Percentiles rank a stretch among this genome's conserved stretches.
These are phyloP conservation scores for Didymella segeticola DNA, from an alignment of 2,329 filamentous ascomycete genomes.

Conservation along the genomic window DNA sequence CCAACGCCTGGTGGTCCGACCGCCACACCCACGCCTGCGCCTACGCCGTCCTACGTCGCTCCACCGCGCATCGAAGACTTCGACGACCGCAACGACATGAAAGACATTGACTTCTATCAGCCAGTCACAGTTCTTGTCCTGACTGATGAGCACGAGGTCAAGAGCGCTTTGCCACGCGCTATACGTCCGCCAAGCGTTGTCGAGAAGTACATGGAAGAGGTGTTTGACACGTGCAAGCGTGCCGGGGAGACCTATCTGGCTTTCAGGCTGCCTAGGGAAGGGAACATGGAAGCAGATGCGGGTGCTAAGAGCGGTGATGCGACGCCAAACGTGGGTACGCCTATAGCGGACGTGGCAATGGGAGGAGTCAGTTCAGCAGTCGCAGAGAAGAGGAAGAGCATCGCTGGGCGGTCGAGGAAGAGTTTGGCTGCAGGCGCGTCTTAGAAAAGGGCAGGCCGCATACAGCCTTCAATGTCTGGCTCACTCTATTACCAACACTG, in stretches of 20 bases:
- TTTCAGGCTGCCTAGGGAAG: conserved; percentile 59
- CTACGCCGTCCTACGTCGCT: conserved; percentile 28
- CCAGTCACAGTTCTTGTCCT: conserved; percentile 71
- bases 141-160: conserved; percentile 58
- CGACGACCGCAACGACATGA: conserved; percentile 55
- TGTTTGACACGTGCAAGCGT: conserved; percentile 63
- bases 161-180: conserved; percentile 63
- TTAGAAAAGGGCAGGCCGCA: neutral
- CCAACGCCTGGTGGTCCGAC: conserved; percentile 14
- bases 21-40: conserved; percentile 22
- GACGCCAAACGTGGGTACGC: conserved; percentile 19
- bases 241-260: conserved; percentile 64
- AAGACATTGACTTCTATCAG: conserved; percentile 64
- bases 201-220: conserved; percentile 48
- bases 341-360: conserved; percentile 21
- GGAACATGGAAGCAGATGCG: conserved; percentile 12
- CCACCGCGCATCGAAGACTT: conserved; percentile 46
- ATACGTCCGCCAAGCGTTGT: conserved; percentile 55
- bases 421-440: neutral
- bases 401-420: conserved; percentile 3
- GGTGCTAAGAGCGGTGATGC: conserved; percentile 18
- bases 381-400: conserved; percentile 9
- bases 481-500: neutral
- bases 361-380: conserved; percentile 3
- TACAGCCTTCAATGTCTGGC: neutral